Evolutionary conservation across 805 yeast genomes (phyloP), one percentile per base, ranked within the genome.

Genomic region (Lipomyces japonicus): DNA sequence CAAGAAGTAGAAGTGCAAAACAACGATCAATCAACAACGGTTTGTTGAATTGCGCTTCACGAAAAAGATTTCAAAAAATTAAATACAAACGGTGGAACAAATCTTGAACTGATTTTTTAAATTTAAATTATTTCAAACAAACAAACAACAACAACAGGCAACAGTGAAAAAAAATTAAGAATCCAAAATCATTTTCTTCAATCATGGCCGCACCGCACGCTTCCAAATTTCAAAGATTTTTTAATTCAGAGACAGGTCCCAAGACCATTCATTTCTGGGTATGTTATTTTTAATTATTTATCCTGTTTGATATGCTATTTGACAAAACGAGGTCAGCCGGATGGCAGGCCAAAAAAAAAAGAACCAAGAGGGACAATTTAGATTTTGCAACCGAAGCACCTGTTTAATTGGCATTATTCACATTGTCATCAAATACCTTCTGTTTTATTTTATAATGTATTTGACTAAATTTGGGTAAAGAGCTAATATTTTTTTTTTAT

Each of bases 251-350:
- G 66, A 87, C 98, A 18, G 98, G 98, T 28, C 98, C 98, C 36
- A 82, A 73, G 66, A 91, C 98, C n/a, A 90, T 93, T 49, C 98
- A 91, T 67, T 91, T 91, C 71, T 91, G 98, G 98, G 95, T 79
- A 69, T 36, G 79, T 72, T 22, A 12, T 10, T 19, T 7, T 44
- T 14, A 18, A 28, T 18, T 7, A 12, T 28, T 12, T 28, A 7
- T 12, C 10, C 31, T 7, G 7, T 28, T 28, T 7, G 31, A 7
- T 12, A 28, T 28, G 31, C 10, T 28, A 12, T 28, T 7, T 7
- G 10, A 12, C 12, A 28, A 7, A 28, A 12, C 31, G 12, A 7
- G 7, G 12, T 28, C 31, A 12, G 31, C 10, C 7, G 12, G 31
- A 12, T 12, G 31, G 7, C 31, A 28, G 7, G 31, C 10, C 31